Evolutionary conservation across 2,329 filamentous ascomycete genomes (phyloP), one percentile per base, ranked within the genome.

Genomic region (Alternaria conjuncta): DNA sequence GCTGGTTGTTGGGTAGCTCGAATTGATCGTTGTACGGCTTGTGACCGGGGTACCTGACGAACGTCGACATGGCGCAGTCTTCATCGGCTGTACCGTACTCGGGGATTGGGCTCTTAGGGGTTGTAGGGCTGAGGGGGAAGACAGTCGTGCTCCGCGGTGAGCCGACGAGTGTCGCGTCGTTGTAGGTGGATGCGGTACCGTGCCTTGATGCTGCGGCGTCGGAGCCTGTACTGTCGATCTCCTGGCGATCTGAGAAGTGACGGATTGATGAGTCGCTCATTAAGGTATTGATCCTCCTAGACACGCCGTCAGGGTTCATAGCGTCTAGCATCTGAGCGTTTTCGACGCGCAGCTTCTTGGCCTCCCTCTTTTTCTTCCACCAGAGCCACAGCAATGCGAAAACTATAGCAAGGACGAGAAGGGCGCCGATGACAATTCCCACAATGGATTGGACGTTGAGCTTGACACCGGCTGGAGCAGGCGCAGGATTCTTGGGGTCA

Each of bases 341-440:
- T 18, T 61, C 59, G 3, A 47, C 53, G 7, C 30, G 65, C 21
- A 65, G 61, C 8, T 28, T 6, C 5, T 58, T 59, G 1, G 63
- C 61, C 26, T 63, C 65, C 49, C 60, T 62, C 25, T 46, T 59
- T 1, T 62, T 57, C 18, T 55, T 45, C 51, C 50, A 64, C 54
- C 62, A 63, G 11, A 57, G 56, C 11, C 54, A 64, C 11, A 55
- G 46, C 1, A 63, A 32, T 2, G 36, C 56, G 28, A 49, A 23
- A 8, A 68, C 23, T 4, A 69, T 9, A 3, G 12, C 3, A 0
- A 68, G 18, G 4, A 61, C 13, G 18, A 55, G 20, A 1, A 62
- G 12, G 2, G 45, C 59, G 2, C 51, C 55, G 30, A 63, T n/a
- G 2, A 41, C 41, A 3, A 55, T 62, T 3, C 53, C 54, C 8